A percentile compares a stretch with the other conserved stretches of the same genome.
Evolutionary conservation across 768 basidiomycete genomes (phyloP).

Genomic region (Hydnomerulius pinastri): DNA sequence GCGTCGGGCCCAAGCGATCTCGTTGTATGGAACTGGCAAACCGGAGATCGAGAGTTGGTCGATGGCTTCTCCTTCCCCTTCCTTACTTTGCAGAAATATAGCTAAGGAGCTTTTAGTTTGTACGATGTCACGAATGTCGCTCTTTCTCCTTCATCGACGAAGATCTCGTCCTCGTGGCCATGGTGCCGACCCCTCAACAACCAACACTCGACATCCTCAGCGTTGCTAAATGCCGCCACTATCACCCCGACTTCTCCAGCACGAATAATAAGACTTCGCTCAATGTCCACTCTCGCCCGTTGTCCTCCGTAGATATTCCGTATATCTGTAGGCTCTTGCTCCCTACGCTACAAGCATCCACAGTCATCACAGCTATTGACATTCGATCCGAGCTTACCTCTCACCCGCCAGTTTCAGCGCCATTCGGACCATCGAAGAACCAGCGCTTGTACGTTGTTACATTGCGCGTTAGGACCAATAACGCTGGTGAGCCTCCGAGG

Average conservation of each 20-base stretch:
- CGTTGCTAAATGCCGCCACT: not conserved
- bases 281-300: too few species aligned
- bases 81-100: not conserved
- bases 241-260: not conserved
- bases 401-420: not conserved
- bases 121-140: slow-evolving; percentile 10
- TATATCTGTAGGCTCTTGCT: slow-evolving; percentile 13
- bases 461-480: slow-evolving; percentile 1
- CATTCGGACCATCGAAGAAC: slow-evolving; percentile 2
- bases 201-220: slow-evolving; percentile 1
- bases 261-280: not conserved
- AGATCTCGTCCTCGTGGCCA: slow-evolving; percentile 5
- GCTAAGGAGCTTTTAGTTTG: slow-evolving; percentile 1
- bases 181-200: not conserved
- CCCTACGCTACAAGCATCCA: slow-evolving; percentile 6
- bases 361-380: slow-evolving; percentile 3
- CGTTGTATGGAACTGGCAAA: slow-evolving; percentile 25
- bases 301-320: not conserved
- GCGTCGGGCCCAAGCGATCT: slow-evolving; percentile 1
- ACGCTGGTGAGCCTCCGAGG: too few species aligned
- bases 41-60: slow-evolving; percentile 16
- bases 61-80: not conserved
- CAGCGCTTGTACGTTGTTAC: slow-evolving; percentile 25
- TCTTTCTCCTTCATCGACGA: slow-evolving; percentile 26
- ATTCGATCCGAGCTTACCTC: slow-evolving; percentile 24